phyloP scores from a whole-genome alignment of 805 yeast genomes.

The Clavispora carvajalis region DNA sequence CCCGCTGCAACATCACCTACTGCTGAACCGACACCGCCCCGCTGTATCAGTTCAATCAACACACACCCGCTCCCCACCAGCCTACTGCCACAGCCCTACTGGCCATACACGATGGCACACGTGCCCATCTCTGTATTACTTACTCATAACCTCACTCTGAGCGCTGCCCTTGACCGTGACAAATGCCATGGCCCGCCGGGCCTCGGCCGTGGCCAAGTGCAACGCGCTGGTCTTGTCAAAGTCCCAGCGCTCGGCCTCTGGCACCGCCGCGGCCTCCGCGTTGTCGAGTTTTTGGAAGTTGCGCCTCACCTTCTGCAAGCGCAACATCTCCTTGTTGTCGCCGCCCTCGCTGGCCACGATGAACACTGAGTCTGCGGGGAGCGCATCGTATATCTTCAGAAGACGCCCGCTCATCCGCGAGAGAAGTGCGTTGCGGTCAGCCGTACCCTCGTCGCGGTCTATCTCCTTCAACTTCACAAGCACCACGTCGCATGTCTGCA shows the following conservation, averaged over 20 bases:
- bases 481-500: slow-evolving; percentile 40
- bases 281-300: slow-evolving; percentile 40
- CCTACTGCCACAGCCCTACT: too few relatives aligned
- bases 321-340: slow-evolving; percentile 45
- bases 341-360: slow-evolving; percentile 62
- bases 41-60: too few relatives aligned
- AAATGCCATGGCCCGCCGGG: slow-evolving; percentile 58
- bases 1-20: too few relatives aligned
- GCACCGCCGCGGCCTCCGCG: slow-evolving; percentile 39
- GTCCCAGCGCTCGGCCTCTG: slow-evolving; percentile 47
- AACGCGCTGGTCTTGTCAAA: slow-evolving; percentile 44
- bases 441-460: slow-evolving; percentile 37
- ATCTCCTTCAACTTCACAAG: slow-evolving; percentile 56
- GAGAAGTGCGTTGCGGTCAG: slow-evolving; percentile 16
- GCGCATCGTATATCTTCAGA: slow-evolving; percentile 38
- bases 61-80: too few relatives aligned
- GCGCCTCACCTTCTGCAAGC: slow-evolving; percentile 40
- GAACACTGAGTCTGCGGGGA: slow-evolving; percentile 58
- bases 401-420: slow-evolving; percentile 41
- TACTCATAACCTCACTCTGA: slow-evolving; percentile 17
- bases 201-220: slow-evolving; percentile 41
- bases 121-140: too few relatives aligned
- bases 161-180: slow-evolving; percentile 30
- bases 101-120: too few relatives aligned
- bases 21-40: too few relatives aligned